Evolutionary conservation across 148 eudicot species (phyloP).

Genomic region (Rhododendron griersonianum): DNA sequence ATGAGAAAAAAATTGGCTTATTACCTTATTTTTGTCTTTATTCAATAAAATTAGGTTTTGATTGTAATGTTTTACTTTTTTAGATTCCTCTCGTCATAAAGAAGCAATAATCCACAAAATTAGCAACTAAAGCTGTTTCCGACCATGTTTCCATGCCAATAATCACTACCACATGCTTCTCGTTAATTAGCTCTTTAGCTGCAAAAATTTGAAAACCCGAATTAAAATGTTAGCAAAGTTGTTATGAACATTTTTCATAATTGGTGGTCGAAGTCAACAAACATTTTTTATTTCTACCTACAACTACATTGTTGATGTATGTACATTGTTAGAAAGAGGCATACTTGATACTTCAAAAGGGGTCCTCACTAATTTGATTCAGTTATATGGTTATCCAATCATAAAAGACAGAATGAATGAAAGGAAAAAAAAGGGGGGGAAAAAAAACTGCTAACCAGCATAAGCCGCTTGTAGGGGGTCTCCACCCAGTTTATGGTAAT

Average conservation of each 20-base stretch:
- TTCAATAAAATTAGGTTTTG: too few species aligned
- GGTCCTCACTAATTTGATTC: not conserved
- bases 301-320: not conserved
- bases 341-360: too few species aligned
- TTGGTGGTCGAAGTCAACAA: not conserved
- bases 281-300: not conserved
- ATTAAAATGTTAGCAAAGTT: not conserved
- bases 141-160: slow-evolving; percentile 21
- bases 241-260: not conserved
- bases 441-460: slow-evolving; percentile 15
- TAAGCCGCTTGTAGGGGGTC: slow-evolving; percentile 30
- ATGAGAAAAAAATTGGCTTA: too few species aligned
- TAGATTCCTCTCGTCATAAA: too few species aligned
- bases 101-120: too few species aligned
- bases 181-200: slow-evolving; percentile 8
- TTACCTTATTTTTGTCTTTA: too few species aligned
- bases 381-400: not conserved
- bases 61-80: too few species aligned
- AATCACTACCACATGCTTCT: slow-evolving; percentile 10
- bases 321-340: not conserved
- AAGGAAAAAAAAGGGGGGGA: too few species aligned
- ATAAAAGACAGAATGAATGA: not conserved
- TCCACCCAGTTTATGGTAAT: slow-evolving; percentile 1
- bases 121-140: slow-evolving; percentile 15
- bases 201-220: not conserved